phyloP scores from a whole-genome alignment of 2,329 filamentous ascomycete genomes.

The Cyphellophora europaea region DNA sequence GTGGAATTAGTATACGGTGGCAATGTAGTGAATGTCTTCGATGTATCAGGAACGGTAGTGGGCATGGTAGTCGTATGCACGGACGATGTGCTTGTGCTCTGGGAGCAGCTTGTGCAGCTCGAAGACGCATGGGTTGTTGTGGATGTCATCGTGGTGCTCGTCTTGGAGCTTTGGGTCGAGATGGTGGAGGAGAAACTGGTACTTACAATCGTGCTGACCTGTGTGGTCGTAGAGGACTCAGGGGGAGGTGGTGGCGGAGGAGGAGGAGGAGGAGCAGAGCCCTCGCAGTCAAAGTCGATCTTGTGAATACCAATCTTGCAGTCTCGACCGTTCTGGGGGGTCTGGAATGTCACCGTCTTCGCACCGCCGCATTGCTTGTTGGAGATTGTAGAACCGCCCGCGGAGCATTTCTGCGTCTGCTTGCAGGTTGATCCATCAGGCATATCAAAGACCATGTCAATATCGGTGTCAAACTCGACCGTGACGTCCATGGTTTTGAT shows the following conservation, averaged over 20 bases:
- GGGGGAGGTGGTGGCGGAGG: slow-evolving; percentile 5
- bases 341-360: slow-evolving; percentile 62
- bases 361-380: slow-evolving; percentile 93
- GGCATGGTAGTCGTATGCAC: no score
- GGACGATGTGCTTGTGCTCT: no score
- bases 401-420: slow-evolving; percentile 60
- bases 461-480: slow-evolving; percentile 63
- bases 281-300: slow-evolving; percentile 64
- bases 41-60: no score
- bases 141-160: no score
- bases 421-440: slow-evolving; percentile 73
- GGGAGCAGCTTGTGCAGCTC: no score
- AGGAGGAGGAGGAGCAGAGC: slow-evolving; percentile 2
- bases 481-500: slow-evolving; percentile 65
- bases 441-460: slow-evolving; percentile 86
- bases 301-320: slow-evolving; percentile 67
- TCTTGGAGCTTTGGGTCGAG: no score
- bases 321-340: slow-evolving; percentile 47
- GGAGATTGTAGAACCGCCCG: slow-evolving; percentile 58
- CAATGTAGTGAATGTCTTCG: no score
- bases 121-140: no score
- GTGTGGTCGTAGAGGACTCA: slow-evolving; percentile 6
- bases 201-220: neutral
- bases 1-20: no score
- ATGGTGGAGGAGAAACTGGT: slow-evolving; percentile 7